Base-by-base conservation (phyloP, 352 stramenopile species). In the Salisapilia sapeloensis region DNA sequence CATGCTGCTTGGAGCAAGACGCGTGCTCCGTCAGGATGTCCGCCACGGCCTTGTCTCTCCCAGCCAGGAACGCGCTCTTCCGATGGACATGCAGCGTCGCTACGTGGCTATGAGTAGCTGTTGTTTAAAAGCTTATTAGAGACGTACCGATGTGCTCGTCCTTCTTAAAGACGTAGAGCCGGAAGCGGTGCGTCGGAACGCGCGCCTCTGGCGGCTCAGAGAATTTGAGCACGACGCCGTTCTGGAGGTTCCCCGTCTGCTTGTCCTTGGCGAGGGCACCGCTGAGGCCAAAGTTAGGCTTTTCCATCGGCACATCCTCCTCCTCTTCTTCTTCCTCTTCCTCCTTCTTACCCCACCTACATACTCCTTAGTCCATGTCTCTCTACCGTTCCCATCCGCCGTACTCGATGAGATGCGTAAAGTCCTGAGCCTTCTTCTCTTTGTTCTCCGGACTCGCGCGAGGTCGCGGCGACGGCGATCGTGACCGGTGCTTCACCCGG, bases 161-260 rank as follows among this genome's bases (percentile, higher is more conserved):
- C 44, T 75, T 59, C 45, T 97, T 96, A 56, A 98, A 99, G 22
- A 98, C 92, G 57, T 98, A 98, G 3, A 99, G 54, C 11, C 93
- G 70, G 78, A 93, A 99, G 39, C 81, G 65, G 14, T 82, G 82
- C 28, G 78, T 74, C 6, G 95, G 95, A 27, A 75, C 56, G 6
- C 84, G 56, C 8, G 94, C 92, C 48, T 99, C 94, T 0, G 84
- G 62, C 2, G 95, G 95, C 76, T 99, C 93, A 11, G 79, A 91
- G 65, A 90, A 98, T 60, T 98, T 98, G 20, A 99, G 70, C 18
- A 97, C 63, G 1, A 98, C 74, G 19, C 95, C 95, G 35, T 98
- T 98, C 61, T 94, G 86, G 29, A 92, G 56, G 52, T 98, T 98
- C 6, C 94, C 94, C 17, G 83, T 97, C 23, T 59, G 34, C n/a